Evolutionary conservation across 257 asterid species (phyloP), one percentile per base, ranked within the genome.

Genomic region (Solanum pimpinellifolium): DNA sequence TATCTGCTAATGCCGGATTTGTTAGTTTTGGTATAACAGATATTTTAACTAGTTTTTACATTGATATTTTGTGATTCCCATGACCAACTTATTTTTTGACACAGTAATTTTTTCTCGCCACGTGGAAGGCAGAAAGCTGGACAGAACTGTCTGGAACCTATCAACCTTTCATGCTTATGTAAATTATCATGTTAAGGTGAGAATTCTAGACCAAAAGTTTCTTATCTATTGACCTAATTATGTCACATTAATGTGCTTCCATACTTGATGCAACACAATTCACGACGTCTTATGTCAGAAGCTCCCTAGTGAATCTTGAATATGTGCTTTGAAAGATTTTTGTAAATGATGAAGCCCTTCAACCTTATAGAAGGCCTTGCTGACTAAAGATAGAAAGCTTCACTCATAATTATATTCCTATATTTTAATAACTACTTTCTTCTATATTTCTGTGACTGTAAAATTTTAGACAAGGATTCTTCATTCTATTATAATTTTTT

Each of bases 181-280:
- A 87, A 97, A 97, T 88, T 97, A 97, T 92, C 98, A 97, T 89
- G 98, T 97, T 66, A 95, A 97, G 99, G 99, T 97, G 90, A 90
- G 91, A 89, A 70, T 49, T 60, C 23, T 15, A 39, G 89, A 25
- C 83, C 59, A 83, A 41, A 72, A 49, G n/a, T 49, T 80, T 80
- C 85, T 29, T 78, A 27, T 46, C 42, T 78, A 5, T 78, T 46
- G 37, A 46, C 65, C 16, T 80, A 49, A 46, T 78, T 29, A 31
- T 29, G 68, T 80, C 68, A 29, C 9, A 80, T 47, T 46, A 80
- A 47, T 80, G 84, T 27, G 47, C 56, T 75, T 47, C 9, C 42
- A 29, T 46, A 47, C 44, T 15, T 29, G 69, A 46, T 29, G 44
- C 85, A 16, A 18, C 68, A 7, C 18, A 29, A 80, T 80, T 80